Percentiles rank a stretch among this genome's conserved stretches.
Conservation (phyloP, 1,284 basidiomycete genomes). For the Fistulina hepatica region DNA sequence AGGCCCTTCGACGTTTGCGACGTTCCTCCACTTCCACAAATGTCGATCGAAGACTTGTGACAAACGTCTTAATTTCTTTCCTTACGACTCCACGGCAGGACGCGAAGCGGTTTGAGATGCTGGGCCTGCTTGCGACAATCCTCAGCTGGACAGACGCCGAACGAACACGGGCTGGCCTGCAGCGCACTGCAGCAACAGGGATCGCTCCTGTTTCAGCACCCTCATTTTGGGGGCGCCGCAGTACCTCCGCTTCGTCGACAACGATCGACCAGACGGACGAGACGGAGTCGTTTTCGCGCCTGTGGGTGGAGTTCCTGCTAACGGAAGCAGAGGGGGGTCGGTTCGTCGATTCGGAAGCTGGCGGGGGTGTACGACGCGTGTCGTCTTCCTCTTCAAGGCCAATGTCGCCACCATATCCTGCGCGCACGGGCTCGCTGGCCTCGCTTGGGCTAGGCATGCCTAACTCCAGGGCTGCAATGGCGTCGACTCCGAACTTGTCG, state of each 20-base stretch:
- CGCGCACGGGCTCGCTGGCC: no score
- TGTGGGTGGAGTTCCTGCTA: constrained; percentile 93
- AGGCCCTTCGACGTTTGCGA: constrained; percentile 87
- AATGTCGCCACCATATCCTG: no score
- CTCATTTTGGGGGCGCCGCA: constrained; percentile 45
- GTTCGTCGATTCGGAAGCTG: constrained; percentile 22
- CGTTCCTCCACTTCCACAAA: constrained; percentile 79
- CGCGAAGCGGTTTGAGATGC: constrained; percentile 94
- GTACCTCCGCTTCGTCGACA: constrained; percentile 28
- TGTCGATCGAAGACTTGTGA: constrained; percentile 89
- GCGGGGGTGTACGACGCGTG: no score
- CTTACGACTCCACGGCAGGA: constrained; percentile 85
- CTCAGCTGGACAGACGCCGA: constrained; percentile 87
- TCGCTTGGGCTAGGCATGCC: no score
- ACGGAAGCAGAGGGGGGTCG: constrained; percentile 71
- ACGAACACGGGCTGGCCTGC: constrained; percentile 83
- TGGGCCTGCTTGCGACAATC: constrained; percentile 79
- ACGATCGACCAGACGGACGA: constrained; percentile 57
- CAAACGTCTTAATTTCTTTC: constrained; percentile 91
- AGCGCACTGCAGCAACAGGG: constrained; percentile 36
- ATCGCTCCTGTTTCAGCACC: constrained; percentile 18
- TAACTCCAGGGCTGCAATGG: no score
- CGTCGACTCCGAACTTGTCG: constrained; percentile 9
- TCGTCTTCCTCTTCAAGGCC: constrained; percentile 11
- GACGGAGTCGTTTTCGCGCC: constrained; percentile 83